Conservation (phyloP, 23 red algal genomes). For the Gracilaria caudata region DNA sequence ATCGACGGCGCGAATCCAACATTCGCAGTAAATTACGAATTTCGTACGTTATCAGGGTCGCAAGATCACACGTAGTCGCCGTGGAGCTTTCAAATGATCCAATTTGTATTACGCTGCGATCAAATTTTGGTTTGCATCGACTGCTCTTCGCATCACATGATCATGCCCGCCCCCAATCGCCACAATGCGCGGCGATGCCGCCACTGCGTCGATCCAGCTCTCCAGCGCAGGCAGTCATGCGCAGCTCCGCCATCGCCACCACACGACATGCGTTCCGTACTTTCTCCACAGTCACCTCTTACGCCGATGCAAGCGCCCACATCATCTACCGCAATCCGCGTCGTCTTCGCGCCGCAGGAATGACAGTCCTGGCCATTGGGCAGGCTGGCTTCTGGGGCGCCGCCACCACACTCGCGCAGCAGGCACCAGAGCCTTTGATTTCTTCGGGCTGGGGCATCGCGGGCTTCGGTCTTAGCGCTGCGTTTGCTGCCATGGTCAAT, state of each 20-base stretch:
- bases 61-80: no score
- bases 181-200: no score
- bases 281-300: constrained; percentile 1
- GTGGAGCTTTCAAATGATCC: no score
- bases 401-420: constrained; percentile 28
- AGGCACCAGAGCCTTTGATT: constrained; percentile 50
- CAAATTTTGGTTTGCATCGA: no score
- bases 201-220: not conserved
- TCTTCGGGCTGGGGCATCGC: constrained; percentile 18
- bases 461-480: constrained; percentile 51
- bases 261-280: not conserved
- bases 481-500: constrained; percentile 52
- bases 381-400: constrained; percentile 62
- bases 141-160: no score
- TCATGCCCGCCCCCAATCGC: no score
- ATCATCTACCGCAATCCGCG: constrained; percentile 55
- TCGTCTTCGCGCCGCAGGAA: constrained; percentile 34
- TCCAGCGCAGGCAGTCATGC: not conserved
- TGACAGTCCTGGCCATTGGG: constrained; percentile 39
- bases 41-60: no score
- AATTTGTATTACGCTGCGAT: no score
- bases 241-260: not conserved
- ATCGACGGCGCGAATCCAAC: not conserved
- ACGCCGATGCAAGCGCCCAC: not conserved
- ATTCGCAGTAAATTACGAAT: no score